Evolutionary conservation across 108 stramenopile species (phyloP).

Genomic region (Epipyxis sp.): DNA sequence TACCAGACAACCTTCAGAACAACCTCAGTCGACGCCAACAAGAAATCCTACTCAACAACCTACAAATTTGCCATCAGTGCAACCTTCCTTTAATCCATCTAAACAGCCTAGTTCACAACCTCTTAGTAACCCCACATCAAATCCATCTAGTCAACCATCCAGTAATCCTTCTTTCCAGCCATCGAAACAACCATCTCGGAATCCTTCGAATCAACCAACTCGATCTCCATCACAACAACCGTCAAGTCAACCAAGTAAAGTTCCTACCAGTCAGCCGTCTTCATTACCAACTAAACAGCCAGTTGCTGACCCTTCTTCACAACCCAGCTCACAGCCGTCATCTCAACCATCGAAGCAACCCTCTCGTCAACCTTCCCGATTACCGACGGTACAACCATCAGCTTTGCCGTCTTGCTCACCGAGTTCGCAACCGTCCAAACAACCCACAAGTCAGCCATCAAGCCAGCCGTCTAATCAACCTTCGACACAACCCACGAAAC

Average conservation of each 20-base stretch:
- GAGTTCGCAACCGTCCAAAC: background rate
- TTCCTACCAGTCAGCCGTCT: conserved; percentile 5
- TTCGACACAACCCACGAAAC: background rate
- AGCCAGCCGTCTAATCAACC: conserved; percentile 10
- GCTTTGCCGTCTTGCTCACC: background rate
- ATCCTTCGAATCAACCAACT: background rate
- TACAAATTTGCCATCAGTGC: too few species aligned
- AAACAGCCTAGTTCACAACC: background rate
- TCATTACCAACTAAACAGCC: background rate
- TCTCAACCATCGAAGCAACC: background rate
- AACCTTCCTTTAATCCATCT: too few species aligned
- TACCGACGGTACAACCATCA: background rate
- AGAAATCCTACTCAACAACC: too few species aligned
- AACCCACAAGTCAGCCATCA: background rate
- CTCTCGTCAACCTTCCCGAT: background rate
- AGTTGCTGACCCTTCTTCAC: background rate
- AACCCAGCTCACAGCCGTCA: background rate
- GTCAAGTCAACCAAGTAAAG: background rate
- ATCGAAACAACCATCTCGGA: background rate
- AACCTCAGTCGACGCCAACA: too few species aligned
- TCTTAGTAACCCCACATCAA: background rate
- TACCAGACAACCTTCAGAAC: too few species aligned
- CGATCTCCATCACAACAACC: background rate
- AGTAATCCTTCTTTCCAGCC: background rate
- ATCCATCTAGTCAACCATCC: background rate